Evolutionary conservation across 176 grass and related monocot species (phyloP).

Genomic region (Musa schizocarpa): DNA sequence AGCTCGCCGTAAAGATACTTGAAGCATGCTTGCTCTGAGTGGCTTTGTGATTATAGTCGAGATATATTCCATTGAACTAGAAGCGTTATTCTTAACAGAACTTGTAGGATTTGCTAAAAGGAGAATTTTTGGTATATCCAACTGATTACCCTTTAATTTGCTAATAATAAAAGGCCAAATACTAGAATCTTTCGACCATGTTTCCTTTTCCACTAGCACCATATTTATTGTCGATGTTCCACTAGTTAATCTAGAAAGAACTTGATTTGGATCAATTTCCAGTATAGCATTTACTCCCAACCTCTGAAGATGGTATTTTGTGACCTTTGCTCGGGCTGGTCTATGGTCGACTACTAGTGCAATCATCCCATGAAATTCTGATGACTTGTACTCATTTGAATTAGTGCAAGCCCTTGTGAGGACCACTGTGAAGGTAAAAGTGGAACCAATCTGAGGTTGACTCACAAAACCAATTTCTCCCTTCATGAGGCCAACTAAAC

Average conservation of each 20-base stretch:
- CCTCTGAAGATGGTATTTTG: slow-evolving; percentile 78
- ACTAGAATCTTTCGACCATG: slow-evolving; percentile 51
- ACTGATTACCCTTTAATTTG: slow-evolving; percentile 45
- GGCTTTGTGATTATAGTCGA: slow-evolving; percentile 87
- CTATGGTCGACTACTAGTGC: slow-evolving; percentile 85
- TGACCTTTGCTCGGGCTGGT: slow-evolving; percentile 58
- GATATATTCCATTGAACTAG: slow-evolving; percentile 43
- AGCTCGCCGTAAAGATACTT: slow-evolving; percentile 50
- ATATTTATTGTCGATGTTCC: slow-evolving; percentile 41
- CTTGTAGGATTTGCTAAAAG: slow-evolving; percentile 54
- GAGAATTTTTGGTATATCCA: slow-evolving; percentile 59
- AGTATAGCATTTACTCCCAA: slow-evolving; percentile 71
- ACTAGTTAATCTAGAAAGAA: slow-evolving; percentile 44
- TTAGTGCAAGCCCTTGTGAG: slow-evolving; percentile 35
- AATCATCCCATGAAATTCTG: slow-evolving; percentile 63
- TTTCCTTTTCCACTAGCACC: slow-evolving; percentile 82
- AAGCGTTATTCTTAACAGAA: slow-evolving; percentile 41
- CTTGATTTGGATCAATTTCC: slow-evolving; percentile 40
- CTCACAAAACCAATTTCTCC: slow-evolving; percentile 93
- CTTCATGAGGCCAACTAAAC: slow-evolving; percentile 91
- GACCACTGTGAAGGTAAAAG: slow-evolving; percentile 80
- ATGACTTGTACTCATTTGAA: slow-evolving; percentile 34
- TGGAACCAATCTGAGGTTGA: slow-evolving; percentile 59
- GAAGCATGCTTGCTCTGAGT: slow-evolving; percentile 82
- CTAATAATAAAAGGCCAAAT: slow-evolving; percentile 44